Percentiles rank a stretch among this genome's conserved stretches.
Conservation (phyloP, 805 yeast species). For the Candida ficus region DNA sequence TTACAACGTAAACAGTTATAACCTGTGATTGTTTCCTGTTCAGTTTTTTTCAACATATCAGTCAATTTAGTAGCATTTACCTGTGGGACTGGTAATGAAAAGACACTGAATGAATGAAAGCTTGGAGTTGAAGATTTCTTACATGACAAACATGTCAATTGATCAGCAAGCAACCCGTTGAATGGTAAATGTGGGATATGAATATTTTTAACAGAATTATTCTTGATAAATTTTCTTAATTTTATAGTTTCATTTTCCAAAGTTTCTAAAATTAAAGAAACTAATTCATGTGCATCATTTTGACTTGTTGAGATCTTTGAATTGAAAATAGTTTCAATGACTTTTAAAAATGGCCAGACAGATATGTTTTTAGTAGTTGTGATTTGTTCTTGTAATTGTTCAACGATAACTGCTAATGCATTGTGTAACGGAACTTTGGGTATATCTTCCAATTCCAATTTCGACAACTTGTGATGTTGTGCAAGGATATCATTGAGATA, state of each 20-base stretch:
- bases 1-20: slow-evolving; percentile 79
- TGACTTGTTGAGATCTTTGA: slow-evolving; percentile 75
- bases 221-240: slow-evolving; percentile 30
- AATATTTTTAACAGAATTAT: slow-evolving; percentile 9
- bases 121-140: slow-evolving; percentile 52
- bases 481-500: slow-evolving; percentile 41
- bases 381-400: slow-evolving; percentile 59
- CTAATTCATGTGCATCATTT: slow-evolving; percentile 93
- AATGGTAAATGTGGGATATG: slow-evolving; percentile 67
- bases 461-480: slow-evolving; percentile 16
- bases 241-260: slow-evolving; percentile 58
- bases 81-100: slow-evolving; percentile 72
- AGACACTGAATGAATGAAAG: slow-evolving; percentile 58
- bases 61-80: slow-evolving; percentile 39
- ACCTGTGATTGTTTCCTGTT: slow-evolving; percentile 66
- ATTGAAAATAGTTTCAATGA: slow-evolving; percentile 65
- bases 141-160: slow-evolving; percentile 68
- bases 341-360: slow-evolving; percentile 74
- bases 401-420: slow-evolving; percentile 47
- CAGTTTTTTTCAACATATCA: slow-evolving; percentile 49
- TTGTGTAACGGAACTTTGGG: slow-evolving; percentile 50
- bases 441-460: slow-evolving; percentile 15
- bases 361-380: slow-evolving; percentile 49
- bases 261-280: slow-evolving; percentile 76
- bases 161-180: slow-evolving; percentile 59